Evolutionary conservation across 2,329 filamentous ascomycete species (phyloP).

Genomic region (Colletotrichum viniferum): DNA sequence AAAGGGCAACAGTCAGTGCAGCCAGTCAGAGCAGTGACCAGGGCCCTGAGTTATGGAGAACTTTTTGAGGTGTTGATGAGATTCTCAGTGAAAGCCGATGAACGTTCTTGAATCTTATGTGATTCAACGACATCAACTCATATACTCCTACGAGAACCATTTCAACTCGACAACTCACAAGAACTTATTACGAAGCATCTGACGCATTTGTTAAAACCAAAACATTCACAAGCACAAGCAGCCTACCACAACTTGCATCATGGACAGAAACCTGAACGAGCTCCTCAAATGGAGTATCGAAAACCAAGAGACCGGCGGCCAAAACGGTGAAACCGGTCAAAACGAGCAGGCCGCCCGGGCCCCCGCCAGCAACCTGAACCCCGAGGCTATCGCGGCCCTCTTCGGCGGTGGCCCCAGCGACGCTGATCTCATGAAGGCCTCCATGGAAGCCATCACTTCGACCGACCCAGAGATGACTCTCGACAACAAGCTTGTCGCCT

Average conservation of each 20-base stretch:
- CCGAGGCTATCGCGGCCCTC: constrained; percentile 74
- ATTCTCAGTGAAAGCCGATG: constrained; percentile 10
- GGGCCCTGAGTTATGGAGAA: constrained; percentile 12
- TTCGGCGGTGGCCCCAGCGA: constrained; percentile 88
- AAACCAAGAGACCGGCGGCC: constrained; percentile 36
- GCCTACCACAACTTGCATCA: constrained; percentile 16
- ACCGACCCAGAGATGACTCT: constrained; percentile 65
- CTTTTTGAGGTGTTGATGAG: constrained; percentile 15
- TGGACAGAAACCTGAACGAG: constrained; percentile 67
- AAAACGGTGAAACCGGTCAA: constrained; percentile 27
- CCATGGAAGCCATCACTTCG: constrained; percentile 77
- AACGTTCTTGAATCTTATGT: constrained; percentile 17
- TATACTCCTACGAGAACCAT: not conserved
- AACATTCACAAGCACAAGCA: not conserved
- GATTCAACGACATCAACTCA: not conserved
- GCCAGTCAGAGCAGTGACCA: constrained; percentile 6
- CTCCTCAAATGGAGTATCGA: constrained; percentile 79
- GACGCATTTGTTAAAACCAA: not conserved
- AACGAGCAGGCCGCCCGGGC: constrained; percentile 32
- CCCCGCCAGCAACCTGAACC: constrained; percentile 57
- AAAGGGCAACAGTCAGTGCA: constrained; percentile 24
- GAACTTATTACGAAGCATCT: not conserved
- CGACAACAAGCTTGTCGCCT: constrained; percentile 80
- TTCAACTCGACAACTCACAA: not conserved
- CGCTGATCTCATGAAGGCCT: constrained; percentile 86